Percentiles rank a stretch among this genome's conserved stretches.
phyloP scores from a whole-genome alignment of 106 monocot species.

The Dioscorea zingiberensis region DNA sequence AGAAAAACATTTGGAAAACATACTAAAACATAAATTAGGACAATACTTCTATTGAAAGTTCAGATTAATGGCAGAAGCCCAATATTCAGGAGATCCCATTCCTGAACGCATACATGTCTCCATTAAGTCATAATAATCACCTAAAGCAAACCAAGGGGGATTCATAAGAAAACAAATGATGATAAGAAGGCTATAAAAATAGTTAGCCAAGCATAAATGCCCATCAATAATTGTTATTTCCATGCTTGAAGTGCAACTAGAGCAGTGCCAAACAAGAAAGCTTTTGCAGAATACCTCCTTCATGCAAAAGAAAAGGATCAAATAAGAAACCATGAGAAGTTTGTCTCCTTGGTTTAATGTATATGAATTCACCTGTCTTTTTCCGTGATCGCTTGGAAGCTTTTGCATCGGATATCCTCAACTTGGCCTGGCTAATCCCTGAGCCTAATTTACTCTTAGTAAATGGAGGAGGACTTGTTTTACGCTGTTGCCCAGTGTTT shows the following conservation, averaged over 20 bases:
- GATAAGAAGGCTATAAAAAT: not conserved
- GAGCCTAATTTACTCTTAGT: not conserved
- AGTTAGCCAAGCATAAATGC: not conserved
- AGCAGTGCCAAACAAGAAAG: not conserved
- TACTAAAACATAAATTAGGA: not conserved
- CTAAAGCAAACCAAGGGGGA: not conserved
- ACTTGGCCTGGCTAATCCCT: constrained; percentile 16
- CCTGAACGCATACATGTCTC: no score
- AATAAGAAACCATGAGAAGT: not conserved
- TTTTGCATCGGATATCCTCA: constrained; percentile 12
- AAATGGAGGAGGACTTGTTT: constrained; percentile 6
- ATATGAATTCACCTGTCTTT: constrained; percentile 17
- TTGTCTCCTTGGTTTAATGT: no score
- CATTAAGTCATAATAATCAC: not conserved
- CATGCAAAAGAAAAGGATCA: not conserved
- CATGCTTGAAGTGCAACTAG: no score
- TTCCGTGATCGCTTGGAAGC: constrained; percentile 19
- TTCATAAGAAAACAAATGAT: not conserved
- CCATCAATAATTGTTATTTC: not conserved
- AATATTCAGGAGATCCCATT: not conserved
- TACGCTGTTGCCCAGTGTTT: constrained; percentile 1
- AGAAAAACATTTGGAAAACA: no score
- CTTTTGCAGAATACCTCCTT: not conserved
- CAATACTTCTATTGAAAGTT: not conserved
- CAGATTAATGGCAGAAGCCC: not conserved